Base-by-base conservation (phyloP, 169 alveolate species). In the Plasmodium berghei region DNA sequence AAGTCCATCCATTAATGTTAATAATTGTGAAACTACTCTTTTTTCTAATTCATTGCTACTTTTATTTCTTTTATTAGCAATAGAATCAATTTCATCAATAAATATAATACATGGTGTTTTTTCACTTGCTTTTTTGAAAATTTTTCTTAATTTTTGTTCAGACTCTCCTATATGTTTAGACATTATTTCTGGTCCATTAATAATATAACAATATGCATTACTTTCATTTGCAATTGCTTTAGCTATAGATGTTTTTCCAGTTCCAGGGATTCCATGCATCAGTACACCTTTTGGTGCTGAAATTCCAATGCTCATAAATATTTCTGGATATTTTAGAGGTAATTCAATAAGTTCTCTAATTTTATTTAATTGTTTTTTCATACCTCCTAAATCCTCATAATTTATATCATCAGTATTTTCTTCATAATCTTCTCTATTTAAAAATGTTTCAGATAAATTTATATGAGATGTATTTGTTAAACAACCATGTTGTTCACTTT, bases 1-100 rank as follows among this genome's bases (percentile, higher is more conserved):
- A 69, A 95, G 80, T 16, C 97, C 97, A 70, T 97, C 98, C 90
- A 97, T 87, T 71, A 96, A 96, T 5, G 97, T 93, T 46, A 97
- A 77, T 58, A 97, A 96, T 90, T 87, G 98, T 26, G 86, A 96
- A 71, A 80, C 98, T 62, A 89, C 95, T 92, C 93, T 93, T 89
- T 93, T 94, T 92, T 93, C 92, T 87, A 92, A 89, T 69, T 92
- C 96, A 72, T 87, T 95, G 40, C 67, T 91, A 45, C 93, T 89
- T 70, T 90, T 93, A 56, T 96, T 98, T 55, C 98, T 93, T 72
- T 93, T 96, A 49, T 97, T 96, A 69, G 98, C 97, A 34, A 97
- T 94, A 26, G 97, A 92, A 91, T 97, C 99, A 59, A 98, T 94
- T 72, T 98, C 98, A 86, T 98, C 99, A 6, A 98, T 93, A 86